Conservation (phyloP, 1,284 basidiomycete genomes). For the Trichosporon faecale region DNA sequence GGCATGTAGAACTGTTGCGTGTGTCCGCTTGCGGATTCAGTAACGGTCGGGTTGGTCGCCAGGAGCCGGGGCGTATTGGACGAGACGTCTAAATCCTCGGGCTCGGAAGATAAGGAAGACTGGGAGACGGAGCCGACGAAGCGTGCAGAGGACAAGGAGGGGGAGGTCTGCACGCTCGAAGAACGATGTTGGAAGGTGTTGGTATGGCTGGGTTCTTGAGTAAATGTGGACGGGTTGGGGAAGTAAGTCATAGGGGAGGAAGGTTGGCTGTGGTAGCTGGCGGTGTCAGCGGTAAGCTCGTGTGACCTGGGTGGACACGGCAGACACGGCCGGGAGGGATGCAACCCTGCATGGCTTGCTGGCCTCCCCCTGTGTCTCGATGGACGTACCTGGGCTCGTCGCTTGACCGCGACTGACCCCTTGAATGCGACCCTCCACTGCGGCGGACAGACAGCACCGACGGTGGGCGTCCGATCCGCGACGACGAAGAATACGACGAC, state of each 20-base stretch:
- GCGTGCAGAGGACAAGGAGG: slow-evolving; percentile 18
- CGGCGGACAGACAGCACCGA: background rate
- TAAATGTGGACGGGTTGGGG: slow-evolving; percentile 44
- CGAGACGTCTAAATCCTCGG: background rate
- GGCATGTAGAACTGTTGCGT: slow-evolving; percentile 18
- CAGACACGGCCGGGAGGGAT: background rate
- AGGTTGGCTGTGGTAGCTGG: slow-evolving; percentile 24
- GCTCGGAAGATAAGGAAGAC: slow-evolving; percentile 20
- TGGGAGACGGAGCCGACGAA: slow-evolving; percentile 19
- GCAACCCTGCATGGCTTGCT: background rate
- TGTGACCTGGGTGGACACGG: background rate
- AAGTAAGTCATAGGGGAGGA: slow-evolving; percentile 48
- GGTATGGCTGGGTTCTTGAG: slow-evolving; percentile 20
- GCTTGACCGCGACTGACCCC: slow-evolving; percentile 9
- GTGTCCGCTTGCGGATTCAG: slow-evolving; percentile 10
- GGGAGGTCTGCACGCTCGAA: slow-evolving; percentile 22
- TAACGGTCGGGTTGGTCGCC: background rate
- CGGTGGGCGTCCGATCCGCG: slow-evolving; percentile 2
- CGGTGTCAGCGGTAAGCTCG: slow-evolving; percentile 1
- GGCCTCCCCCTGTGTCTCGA: background rate
- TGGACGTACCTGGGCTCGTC: slow-evolving; percentile 10
- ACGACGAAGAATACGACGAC: slow-evolving; percentile 3
- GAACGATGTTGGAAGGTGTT: background rate
- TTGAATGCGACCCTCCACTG: slow-evolving; percentile 7
- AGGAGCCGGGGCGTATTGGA: slow-evolving; percentile 16